phyloP scores from a whole-genome alignment of 2,329 filamentous ascomycete species.

The Karstenula rhodostoma region DNA sequence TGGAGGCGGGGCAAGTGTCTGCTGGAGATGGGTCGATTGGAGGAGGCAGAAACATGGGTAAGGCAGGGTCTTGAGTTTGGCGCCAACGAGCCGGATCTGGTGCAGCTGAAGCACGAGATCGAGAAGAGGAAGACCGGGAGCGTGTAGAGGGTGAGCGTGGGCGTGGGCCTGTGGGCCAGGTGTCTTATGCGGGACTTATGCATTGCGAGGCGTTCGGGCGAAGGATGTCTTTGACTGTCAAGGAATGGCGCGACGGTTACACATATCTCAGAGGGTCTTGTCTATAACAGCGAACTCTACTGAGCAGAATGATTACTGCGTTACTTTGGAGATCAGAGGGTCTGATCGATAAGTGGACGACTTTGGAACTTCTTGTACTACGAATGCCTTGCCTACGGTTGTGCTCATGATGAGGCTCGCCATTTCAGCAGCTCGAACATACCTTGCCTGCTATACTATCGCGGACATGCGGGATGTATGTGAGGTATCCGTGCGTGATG shows the following conservation, averaged over 20 bases:
- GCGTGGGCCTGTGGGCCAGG: neutral
- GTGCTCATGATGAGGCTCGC: too few species aligned
- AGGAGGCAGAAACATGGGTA: slow-evolving; percentile 84
- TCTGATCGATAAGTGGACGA: neutral
- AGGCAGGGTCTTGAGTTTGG: slow-evolving; percentile 82
- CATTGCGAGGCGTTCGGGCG: slow-evolving; percentile 13
- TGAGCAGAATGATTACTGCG: too few species aligned
- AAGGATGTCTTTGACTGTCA: neutral
- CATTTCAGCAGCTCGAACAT: too few species aligned
- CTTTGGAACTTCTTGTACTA: neutral
- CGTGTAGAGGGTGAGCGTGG: neutral
- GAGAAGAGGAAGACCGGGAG: slow-evolving; percentile 52
- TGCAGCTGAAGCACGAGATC: slow-evolving; percentile 52
- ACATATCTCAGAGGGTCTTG: neutral
- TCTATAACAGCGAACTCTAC: neutral
- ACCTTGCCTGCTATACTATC: too few species aligned
- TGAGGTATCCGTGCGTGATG: neutral
- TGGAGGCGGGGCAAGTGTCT: slow-evolving; percentile 87
- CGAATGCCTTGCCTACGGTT: neutral
- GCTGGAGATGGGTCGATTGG: slow-evolving; percentile 86
- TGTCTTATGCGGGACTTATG: neutral
- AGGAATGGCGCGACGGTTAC: neutral
- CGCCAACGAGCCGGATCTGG: slow-evolving; percentile 61
- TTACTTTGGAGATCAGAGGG: neutral
- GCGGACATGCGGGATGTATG: neutral